Base-by-base conservation (phyloP, 225 moss, liverwort and hornwort species). In the Sphagnum tenellum region DNA sequence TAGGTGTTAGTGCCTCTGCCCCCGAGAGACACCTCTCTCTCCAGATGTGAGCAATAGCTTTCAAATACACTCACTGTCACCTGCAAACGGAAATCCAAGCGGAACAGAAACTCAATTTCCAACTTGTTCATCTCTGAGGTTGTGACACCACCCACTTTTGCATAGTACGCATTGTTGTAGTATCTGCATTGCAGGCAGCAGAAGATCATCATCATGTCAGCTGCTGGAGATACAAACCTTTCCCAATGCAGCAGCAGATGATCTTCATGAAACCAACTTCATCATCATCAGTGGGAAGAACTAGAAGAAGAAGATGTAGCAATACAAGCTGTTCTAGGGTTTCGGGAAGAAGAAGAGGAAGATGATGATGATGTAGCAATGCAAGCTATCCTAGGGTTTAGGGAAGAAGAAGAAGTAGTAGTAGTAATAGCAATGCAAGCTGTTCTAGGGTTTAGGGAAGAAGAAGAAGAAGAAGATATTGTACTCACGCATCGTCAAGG, bases 121-220 rank as follows among this genome's bases (percentile, higher is more conserved):
- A 83, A 51, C 49, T 79, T 73, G 61, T 83, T 83, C 79, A 83
- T 83, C 69, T 83, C 82, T 9, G 65, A 44, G n/a, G 82, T 83
- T 29, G 82, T 83, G 3, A 83, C 82, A 3, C 82, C 82, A 5
- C 82, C 82, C 12, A 83, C 82, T 62, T 83, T 83, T 0, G 82
- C 82, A 54, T 79, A 83, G 61, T 83, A 83, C 12, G 82, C 82
- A 56, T 83, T 83, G 51, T 83, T 83, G 74, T 83, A 83, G 64
- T 83, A 82, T 13, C 82, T 82, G 76, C 71, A 82, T 0, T 29
- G 29, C 29, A 29, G 29, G 46, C 4, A 62, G 3, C 7, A 52
- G 46, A 3, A 73, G 12, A 13, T n/a, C 6, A 47, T 8, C 47
- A n/a, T 45, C 57, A 46, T 44, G 12, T 7, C 47, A 46, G 1